Conservation (phyloP, 805 yeast species). For the Candida sithepensis region DNA sequence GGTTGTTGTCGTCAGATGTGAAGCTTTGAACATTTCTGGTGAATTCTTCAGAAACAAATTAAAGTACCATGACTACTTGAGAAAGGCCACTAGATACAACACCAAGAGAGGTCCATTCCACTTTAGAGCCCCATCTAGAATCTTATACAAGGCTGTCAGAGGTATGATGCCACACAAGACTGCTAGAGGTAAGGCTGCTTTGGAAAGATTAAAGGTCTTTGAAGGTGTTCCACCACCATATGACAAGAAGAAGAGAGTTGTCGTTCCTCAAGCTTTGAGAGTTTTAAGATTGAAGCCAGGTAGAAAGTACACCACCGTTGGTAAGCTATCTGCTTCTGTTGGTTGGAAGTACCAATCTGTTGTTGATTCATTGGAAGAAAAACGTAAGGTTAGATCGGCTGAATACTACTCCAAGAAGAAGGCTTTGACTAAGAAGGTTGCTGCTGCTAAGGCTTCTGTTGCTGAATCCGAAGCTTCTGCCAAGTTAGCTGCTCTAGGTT, state of each 20-base stretch:
- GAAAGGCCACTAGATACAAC: slow-evolving; percentile 99
- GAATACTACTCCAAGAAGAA: slow-evolving; percentile 99
- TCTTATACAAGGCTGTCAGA: slow-evolving; percentile 98
- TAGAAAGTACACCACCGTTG: slow-evolving; percentile 98
- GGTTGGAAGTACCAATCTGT: slow-evolving; percentile 99
- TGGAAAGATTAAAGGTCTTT: slow-evolving; percentile 98
- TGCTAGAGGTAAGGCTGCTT: slow-evolving; percentile 99
- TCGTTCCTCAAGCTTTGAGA: slow-evolving; percentile 99
- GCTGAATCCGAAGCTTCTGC: slow-evolving; percentile 88
- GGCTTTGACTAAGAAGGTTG: slow-evolving; percentile 90
- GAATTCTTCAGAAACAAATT: slow-evolving; percentile 99
- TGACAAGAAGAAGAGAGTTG: slow-evolving; percentile 99
- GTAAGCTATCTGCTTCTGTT: slow-evolving; percentile 92
- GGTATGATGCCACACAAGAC: slow-evolving; percentile 99
- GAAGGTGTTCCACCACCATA: slow-evolving; percentile 99
- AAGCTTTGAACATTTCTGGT: slow-evolving; percentile 97
- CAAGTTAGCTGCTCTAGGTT: slow-evolving; percentile 95
- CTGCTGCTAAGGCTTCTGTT: slow-evolving; percentile 80
- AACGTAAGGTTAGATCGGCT: slow-evolving; percentile 98
- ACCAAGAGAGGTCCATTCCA: slow-evolving; percentile 99
- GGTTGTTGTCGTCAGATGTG: slow-evolving; percentile 96
- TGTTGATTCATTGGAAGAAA: slow-evolving; percentile 96
- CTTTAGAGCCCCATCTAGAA: slow-evolving; percentile 99
- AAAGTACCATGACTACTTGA: slow-evolving; percentile 99
- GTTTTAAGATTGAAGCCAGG: slow-evolving; percentile 99